phyloP scores from a whole-genome alignment of 2,329 filamentous ascomycete species.

The Botryotinia calthae region DNA sequence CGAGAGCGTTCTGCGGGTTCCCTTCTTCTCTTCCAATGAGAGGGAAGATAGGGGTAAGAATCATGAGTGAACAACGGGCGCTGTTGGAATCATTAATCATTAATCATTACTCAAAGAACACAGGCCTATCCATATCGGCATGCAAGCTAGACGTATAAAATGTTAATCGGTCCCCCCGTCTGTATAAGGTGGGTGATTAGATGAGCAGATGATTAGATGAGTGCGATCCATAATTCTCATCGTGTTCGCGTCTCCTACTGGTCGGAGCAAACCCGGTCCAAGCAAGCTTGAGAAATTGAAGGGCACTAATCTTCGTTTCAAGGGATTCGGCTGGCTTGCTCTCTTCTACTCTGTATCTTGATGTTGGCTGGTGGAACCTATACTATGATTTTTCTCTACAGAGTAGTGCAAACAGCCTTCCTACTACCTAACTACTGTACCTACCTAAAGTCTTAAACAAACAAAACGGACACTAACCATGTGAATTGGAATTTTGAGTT shows the following conservation, averaged over 20 bases:
- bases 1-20: not conserved
- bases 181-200: not conserved
- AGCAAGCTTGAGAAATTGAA: slow-evolving; percentile 13
- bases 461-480: not conserved
- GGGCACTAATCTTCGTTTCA: slow-evolving; percentile 12
- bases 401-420: not conserved
- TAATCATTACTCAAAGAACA: slow-evolving; percentile 5
- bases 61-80: too few species aligned
- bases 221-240: not conserved
- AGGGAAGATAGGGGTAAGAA: not conserved
- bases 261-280: not conserved
- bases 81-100: not conserved
- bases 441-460: not conserved
- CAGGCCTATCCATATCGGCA: too few species aligned
- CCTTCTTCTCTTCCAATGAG: not conserved
- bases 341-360: not conserved
- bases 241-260: not conserved
- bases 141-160: not conserved
- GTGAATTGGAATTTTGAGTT: not conserved
- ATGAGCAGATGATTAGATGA: not conserved
- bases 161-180: not conserved
- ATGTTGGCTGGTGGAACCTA: slow-evolving; percentile 4
- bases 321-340: slow-evolving; percentile 9
- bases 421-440: too few species aligned
- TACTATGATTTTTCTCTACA: not conserved